These are phyloP conservation scores for Chaetomium tenue DNA, from an alignment of 495 filamentous ascomycete genomes.

Conservation along the genomic window DNA sequence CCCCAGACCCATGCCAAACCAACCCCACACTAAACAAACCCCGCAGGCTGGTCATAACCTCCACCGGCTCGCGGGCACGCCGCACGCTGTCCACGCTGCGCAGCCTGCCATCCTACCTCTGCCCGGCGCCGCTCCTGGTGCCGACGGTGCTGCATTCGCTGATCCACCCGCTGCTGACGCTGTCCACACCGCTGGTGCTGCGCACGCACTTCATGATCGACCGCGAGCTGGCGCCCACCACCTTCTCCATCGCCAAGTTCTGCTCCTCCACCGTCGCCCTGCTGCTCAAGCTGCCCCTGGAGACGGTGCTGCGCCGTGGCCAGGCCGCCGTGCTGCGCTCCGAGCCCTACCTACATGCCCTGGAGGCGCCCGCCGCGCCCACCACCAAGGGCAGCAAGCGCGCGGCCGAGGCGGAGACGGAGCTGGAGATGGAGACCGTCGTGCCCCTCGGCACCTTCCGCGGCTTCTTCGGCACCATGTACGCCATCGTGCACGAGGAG, in stretches of 20 bases:
- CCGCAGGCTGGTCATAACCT: slow-evolving; percentile 69
- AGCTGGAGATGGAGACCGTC: slow-evolving; percentile 75
- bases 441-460: slow-evolving; percentile 72
- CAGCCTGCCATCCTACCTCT: slow-evolving; percentile 70
- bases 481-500: slow-evolving; percentile 80
- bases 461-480: slow-evolving; percentile 84
- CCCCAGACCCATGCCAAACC: neutral
- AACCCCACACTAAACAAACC: neutral
- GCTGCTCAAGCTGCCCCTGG: slow-evolving; percentile 79
- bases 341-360: slow-evolving; percentile 42
- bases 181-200: slow-evolving; percentile 77
- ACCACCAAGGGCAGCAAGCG: neutral
- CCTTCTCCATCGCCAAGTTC: slow-evolving; percentile 77
- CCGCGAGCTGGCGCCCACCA: slow-evolving; percentile 72
- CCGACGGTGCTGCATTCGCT: slow-evolving; percentile 85
- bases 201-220: slow-evolving; percentile 76
- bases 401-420: too few species aligned
- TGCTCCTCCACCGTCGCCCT: slow-evolving; percentile 73
- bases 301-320: slow-evolving; percentile 85
- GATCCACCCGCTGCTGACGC: slow-evolving; percentile 73
- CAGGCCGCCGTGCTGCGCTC: slow-evolving; percentile 65
- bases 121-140: slow-evolving; percentile 66
- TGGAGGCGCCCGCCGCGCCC: slow-evolving; percentile 26
- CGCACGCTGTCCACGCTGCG: slow-evolving; percentile 72
- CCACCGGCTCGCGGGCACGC: slow-evolving; percentile 61